These are phyloP conservation scores for Tephrocybe rancida DNA, from an alignment of 768 basidiomycete genomes.

Conservation along the genomic window DNA sequence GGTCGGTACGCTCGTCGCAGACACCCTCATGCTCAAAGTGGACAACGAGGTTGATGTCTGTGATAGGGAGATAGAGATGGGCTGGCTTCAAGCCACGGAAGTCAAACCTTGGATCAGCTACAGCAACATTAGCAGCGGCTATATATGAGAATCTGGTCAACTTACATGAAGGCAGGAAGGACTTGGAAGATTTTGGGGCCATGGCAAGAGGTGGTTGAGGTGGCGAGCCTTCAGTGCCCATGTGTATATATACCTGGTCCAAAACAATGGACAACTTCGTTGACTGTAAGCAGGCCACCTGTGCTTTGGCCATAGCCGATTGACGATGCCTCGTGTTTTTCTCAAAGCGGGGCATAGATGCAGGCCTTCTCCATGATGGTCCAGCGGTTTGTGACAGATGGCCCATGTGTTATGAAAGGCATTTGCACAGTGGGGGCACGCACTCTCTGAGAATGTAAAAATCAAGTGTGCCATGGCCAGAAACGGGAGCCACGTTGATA, in stretches of 20 bases:
- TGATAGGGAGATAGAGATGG: slow-evolving; percentile 9
- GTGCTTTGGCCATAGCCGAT: background rate
- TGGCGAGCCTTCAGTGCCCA: background rate
- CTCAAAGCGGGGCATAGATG: too few species aligned
- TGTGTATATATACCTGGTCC: background rate
- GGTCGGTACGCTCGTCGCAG: slow-evolving; percentile 22
- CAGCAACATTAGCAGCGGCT: background rate
- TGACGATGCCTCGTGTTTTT: too few species aligned
- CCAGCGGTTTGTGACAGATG: too few species aligned
- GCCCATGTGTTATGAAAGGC: too few species aligned
- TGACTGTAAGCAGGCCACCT: background rate
- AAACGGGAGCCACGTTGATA: too few species aligned
- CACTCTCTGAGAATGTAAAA: too few species aligned
- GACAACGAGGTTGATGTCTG: slow-evolving; percentile 18
- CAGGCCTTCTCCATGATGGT: too few species aligned
- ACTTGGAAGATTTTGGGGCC: background rate
- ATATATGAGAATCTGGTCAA: background rate
- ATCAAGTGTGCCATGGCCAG: too few species aligned
- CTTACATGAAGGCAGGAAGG: background rate
- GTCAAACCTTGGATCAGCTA: background rate
- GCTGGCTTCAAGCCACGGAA: background rate
- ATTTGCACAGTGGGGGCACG: too few species aligned
- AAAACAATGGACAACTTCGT: background rate
- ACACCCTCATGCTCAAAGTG: slow-evolving; percentile 20
- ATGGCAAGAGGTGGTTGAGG: background rate